phyloP scores from a whole-genome alignment of 2,329 filamentous ascomycete genomes.

The Cylindrodendrum hubeiense region DNA sequence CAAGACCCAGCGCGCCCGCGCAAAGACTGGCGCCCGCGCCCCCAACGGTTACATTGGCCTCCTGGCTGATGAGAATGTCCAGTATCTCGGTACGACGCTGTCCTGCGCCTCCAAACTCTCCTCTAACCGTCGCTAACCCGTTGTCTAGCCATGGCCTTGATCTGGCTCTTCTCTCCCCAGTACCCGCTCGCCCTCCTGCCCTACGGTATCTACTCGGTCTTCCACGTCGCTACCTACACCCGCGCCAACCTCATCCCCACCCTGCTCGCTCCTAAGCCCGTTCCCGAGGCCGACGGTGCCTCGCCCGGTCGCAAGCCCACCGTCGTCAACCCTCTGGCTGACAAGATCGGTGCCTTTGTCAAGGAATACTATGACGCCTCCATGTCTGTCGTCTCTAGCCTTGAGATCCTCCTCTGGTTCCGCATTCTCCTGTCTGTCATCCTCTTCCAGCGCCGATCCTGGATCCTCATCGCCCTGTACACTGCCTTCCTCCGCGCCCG shows the following conservation, averaged over 20 bases:
- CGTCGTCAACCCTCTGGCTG: slow-evolving; percentile 73
- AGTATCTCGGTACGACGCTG: slow-evolving; percentile 81
- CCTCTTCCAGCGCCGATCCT: slow-evolving; percentile 90
- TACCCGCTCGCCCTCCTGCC: slow-evolving; percentile 91
- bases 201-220: slow-evolving; percentile 96
- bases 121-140: slow-evolving; percentile 25
- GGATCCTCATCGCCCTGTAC: slow-evolving; percentile 89
- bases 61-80: slow-evolving; percentile 92
- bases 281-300: slow-evolving; percentile 67
- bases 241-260: slow-evolving; percentile 94
- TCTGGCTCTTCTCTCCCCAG: slow-evolving; percentile 94
- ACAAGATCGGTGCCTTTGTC: slow-evolving; percentile 91
- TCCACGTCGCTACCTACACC: slow-evolving; percentile 97
- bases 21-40: slow-evolving; percentile 77
- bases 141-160: slow-evolving; percentile 83
- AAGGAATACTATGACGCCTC: slow-evolving; percentile 98
- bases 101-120: neutral
- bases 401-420: slow-evolving; percentile 90
- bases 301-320: slow-evolving; percentile 54
- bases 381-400: slow-evolving; percentile 90
- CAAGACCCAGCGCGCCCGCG: slow-evolving; percentile 92
- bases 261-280: slow-evolving; percentile 75
- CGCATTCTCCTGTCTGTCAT: slow-evolving; percentile 85
- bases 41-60: slow-evolving; percentile 73
- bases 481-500: slow-evolving; percentile 92